phyloP scores from a whole-genome alignment of 306 rosid species.

The Quercus suber region DNA sequence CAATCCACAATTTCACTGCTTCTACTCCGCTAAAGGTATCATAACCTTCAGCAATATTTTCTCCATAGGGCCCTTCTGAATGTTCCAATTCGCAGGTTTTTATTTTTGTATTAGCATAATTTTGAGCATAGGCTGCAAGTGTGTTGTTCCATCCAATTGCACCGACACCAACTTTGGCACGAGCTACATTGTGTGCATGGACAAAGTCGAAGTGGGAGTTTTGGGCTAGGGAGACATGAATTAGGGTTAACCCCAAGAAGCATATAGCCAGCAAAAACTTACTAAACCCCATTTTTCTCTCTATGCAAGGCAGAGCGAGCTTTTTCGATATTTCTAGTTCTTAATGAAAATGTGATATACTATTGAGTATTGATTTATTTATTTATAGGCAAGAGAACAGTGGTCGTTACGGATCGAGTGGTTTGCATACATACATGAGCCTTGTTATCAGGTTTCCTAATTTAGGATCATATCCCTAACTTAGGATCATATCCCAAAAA shows the following conservation, averaged over 20 bases:
- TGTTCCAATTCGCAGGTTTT: slow-evolving; percentile 49
- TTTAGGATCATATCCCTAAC: too few relatives aligned
- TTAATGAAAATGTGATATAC: neutral
- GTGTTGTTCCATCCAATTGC: slow-evolving; percentile 52
- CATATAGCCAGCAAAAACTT: neutral
- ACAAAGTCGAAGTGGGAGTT: slow-evolving; percentile 41
- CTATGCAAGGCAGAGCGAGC: neutral
- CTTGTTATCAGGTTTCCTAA: too few relatives aligned
- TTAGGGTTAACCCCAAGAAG: neutral
- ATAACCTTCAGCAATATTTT: slow-evolving; percentile 51
- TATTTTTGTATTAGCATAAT: slow-evolving; percentile 38
- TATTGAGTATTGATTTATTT: neutral
- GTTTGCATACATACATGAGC: neutral
- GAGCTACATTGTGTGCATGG: slow-evolving; percentile 50
- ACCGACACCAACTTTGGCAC: slow-evolving; percentile 50
- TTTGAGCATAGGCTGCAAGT: slow-evolving; percentile 48
- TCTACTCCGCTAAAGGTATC: slow-evolving; percentile 28
- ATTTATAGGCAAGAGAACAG: neutral
- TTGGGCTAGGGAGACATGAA: slow-evolving; percentile 16
- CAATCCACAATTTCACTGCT: slow-evolving; percentile 57
- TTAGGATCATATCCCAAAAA: too few relatives aligned
- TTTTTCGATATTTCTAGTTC: neutral
- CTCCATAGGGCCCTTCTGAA: slow-evolving; percentile 60
- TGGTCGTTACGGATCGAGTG: too few relatives aligned
- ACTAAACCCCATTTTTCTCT: neutral